Conservation (phyloP, 345 rosid genomes). For the Moricandia arvensis region DNA sequence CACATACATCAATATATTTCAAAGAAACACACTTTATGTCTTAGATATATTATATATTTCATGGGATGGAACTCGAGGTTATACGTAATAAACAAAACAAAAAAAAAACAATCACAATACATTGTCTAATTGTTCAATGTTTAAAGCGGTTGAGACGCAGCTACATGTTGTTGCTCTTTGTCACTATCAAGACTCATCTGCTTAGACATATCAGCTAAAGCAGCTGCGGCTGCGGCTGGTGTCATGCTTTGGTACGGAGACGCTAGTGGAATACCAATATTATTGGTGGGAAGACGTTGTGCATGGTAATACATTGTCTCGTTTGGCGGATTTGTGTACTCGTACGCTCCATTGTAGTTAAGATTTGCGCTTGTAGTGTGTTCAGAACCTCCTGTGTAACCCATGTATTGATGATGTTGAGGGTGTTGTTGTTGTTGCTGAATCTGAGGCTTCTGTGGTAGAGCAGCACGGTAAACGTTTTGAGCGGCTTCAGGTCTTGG, state of each 20-base stretch:
- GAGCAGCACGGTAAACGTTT: not conserved
- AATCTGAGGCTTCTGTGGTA: not conserved
- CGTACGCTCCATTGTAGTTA: not conserved
- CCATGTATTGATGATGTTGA: not conserved
- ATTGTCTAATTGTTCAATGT: not conserved
- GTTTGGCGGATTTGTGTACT: slow-evolving; percentile 22
- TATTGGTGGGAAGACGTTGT: slow-evolving; percentile 36
- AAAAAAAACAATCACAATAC: not conserved
- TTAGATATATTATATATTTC: not conserved
- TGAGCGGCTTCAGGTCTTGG: not conserved
- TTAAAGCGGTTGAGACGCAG: not conserved
- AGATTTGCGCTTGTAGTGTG: not conserved
- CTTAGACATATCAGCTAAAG: slow-evolving; percentile 51
- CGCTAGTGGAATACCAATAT: slow-evolving; percentile 3
- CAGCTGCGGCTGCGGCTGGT: slow-evolving; percentile 52
- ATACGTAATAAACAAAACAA: not conserved
- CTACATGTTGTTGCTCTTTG: not conserved
- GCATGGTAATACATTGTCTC: slow-evolving; percentile 59
- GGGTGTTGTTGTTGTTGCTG: not conserved
- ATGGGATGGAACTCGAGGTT: not conserved
- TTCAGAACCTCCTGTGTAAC: not conserved
- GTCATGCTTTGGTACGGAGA: slow-evolving; percentile 57
- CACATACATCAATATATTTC: too few species aligned
- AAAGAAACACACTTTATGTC: too few species aligned
- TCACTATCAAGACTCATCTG: slow-evolving; percentile 37